Evolutionary conservation across 345 rosid species (phyloP).

Genomic region (Populus davidiana): DNA sequence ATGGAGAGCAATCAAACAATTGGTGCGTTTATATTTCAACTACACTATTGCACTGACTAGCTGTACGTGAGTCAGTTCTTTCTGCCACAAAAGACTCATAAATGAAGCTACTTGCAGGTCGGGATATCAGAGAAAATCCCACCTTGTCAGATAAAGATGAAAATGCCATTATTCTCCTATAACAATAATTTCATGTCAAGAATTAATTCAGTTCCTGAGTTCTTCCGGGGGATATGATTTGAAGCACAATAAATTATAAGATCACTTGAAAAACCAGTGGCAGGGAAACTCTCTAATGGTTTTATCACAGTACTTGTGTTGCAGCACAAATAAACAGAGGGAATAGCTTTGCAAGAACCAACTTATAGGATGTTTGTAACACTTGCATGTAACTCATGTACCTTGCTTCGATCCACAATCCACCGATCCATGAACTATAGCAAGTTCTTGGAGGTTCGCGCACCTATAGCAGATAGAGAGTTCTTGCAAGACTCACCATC

Average conservation of each 20-base stretch:
- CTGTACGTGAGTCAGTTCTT: conserved; percentile 7
- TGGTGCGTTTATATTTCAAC: conserved; percentile 22
- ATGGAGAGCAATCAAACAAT: not conserved
- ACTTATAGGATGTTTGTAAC: too few species aligned
- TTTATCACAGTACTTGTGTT: too few species aligned
- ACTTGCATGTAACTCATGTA: too few species aligned
- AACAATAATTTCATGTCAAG: not conserved
- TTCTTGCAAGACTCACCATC: too few species aligned
- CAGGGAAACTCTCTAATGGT: not conserved
- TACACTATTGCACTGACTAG: conserved; percentile 4
- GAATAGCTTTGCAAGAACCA: too few species aligned
- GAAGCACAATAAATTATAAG: not conserved
- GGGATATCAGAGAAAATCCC: not conserved
- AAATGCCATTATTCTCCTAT: not conserved
- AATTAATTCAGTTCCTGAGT: not conserved
- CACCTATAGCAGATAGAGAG: too few species aligned
- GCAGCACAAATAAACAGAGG: too few species aligned
- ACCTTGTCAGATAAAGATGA: not conserved
- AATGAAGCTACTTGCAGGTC: not conserved
- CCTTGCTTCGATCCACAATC: too few species aligned
- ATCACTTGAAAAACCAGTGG: not conserved
- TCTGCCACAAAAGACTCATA: not conserved
- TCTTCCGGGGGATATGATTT: not conserved
- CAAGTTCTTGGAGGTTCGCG: too few species aligned
- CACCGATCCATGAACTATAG: too few species aligned